These are phyloP conservation scores for Starmerella bombicola DNA, from an alignment of 805 yeast genomes.

Conservation along the genomic window DNA sequence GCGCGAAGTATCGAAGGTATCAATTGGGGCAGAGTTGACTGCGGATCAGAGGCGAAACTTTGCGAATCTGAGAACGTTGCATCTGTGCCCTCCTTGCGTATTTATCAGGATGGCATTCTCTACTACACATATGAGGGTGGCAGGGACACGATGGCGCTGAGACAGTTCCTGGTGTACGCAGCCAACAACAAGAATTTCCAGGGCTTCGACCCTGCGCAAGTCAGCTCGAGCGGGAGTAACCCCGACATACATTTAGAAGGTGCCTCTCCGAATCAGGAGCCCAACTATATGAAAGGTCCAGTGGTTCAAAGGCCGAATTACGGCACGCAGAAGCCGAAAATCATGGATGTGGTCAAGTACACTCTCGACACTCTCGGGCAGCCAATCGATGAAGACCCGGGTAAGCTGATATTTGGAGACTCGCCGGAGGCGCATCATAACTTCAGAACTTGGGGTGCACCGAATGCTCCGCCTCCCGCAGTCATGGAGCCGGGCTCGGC, in stretches of 20 bases:
- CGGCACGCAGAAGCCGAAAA: conserved; percentile 5
- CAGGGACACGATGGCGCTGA: conserved; percentile 6
- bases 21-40: conserved; percentile 17
- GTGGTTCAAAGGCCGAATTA: conserved; percentile 10
- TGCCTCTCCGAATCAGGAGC: conserved; percentile 13
- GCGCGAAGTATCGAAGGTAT: conserved; percentile 7
- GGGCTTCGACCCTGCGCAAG: conserved; percentile 7
- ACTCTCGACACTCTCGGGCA: conserved; percentile 16
- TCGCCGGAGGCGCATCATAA: conserved; percentile 18
- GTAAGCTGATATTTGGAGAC: conserved; percentile 16
- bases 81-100: conserved; percentile 13
- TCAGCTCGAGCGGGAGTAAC: conserved; percentile 4
- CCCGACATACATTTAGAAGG: conserved; percentile 5
- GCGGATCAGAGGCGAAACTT: conserved; percentile 8
- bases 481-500: conserved; percentile 7
- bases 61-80: conserved; percentile 12
- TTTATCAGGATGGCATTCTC: conserved; percentile 16
- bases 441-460: conserved; percentile 19
- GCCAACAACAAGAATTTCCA: conserved; percentile 4
- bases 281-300: conserved; percentile 12
- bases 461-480: conserved; percentile 19
- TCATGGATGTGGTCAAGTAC: conserved; percentile 18
- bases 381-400: conserved; percentile 19
- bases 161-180: conserved; percentile 11
- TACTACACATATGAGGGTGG: conserved; percentile 13